A percentile compares a stretch with the other conserved stretches of the same genome.
Evolutionary conservation across 2,329 filamentous ascomycete species (phyloP).

Genomic region (Fusarium coicis): DNA sequence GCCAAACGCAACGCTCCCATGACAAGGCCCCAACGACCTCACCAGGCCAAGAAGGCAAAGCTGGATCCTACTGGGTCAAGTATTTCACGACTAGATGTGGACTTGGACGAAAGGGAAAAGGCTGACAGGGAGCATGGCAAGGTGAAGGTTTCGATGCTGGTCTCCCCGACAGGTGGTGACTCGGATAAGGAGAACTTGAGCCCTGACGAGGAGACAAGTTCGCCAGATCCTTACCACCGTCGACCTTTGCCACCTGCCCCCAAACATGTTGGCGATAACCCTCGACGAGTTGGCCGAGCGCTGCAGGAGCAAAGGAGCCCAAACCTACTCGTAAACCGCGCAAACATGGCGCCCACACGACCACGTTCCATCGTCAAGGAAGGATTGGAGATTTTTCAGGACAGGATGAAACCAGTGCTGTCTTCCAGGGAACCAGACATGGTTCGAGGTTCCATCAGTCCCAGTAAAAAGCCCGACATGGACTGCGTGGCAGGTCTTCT

Average conservation of each 20-base stretch:
- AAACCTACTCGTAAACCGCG: conserved; percentile 49
- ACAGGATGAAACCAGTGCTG: conserved; percentile 49
- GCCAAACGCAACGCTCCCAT: conserved; percentile 72
- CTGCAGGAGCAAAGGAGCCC: conserved; percentile 55
- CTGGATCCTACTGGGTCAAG: conserved; percentile 71
- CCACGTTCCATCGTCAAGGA: conserved; percentile 48
- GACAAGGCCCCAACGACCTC: conserved; percentile 46
- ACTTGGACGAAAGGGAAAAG: conserved; percentile 44
- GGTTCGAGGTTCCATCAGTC: conserved; percentile 67
- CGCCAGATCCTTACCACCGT: conserved; percentile 45
- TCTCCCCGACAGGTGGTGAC: conserved; percentile 61
- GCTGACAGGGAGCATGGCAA: conserved; percentile 44
- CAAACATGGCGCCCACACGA: conserved; percentile 55
- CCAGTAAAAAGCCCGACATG: conserved; percentile 81
- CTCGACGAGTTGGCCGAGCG: conserved; percentile 55
- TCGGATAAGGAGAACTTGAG: conserved; percentile 97
- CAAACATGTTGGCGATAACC: conserved; percentile 44
- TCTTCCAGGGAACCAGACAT: conserved; percentile 69
- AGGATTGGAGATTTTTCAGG: conserved; percentile 64
- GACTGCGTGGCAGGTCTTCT: conserved; percentile 91
- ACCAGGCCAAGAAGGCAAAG: conserved; percentile 69
- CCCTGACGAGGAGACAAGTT: conserved; percentile 61
- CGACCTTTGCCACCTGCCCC: conserved; percentile 52
- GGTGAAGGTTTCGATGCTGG: conserved; percentile 54
- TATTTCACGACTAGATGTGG: conserved; percentile 67